Percentiles rank a stretch among this genome's conserved stretches.
phyloP scores from a whole-genome alignment of 805 yeast species.

The Helenozyma rhizophorensis region DNA sequence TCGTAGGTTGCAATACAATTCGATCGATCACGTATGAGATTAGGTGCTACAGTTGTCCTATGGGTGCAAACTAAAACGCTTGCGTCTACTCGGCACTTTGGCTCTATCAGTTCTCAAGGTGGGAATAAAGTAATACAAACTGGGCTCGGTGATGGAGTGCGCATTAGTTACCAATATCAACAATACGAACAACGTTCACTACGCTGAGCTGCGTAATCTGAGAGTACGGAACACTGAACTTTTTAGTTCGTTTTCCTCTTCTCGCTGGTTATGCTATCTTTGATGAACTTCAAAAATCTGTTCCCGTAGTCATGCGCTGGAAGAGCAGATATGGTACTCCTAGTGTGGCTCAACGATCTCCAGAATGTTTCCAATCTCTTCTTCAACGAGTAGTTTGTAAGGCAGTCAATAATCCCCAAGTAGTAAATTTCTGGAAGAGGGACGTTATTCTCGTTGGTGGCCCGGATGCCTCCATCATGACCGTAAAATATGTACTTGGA shows the following conservation, averaged over 20 bases:
- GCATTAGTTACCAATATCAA: too few species aligned
- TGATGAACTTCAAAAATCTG: slow-evolving; percentile 72
- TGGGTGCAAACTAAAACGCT: too few species aligned
- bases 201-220: too few species aligned
- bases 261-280: slow-evolving; percentile 20
- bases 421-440: slow-evolving; percentile 73
- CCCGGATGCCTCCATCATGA: slow-evolving; percentile 80
- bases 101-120: too few species aligned
- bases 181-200: too few species aligned
- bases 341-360: slow-evolving; percentile 66
- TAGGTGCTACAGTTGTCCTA: too few species aligned
- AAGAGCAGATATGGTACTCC: slow-evolving; percentile 75
- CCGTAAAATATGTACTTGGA: slow-evolving; percentile 60
- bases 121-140: too few species aligned
- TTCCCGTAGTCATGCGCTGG: slow-evolving; percentile 91
- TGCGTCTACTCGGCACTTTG: too few species aligned
- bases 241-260: slow-evolving; percentile 7
- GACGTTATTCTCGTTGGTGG: slow-evolving; percentile 59
- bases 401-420: slow-evolving; percentile 89
- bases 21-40: too few species aligned
- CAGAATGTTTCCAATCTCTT: slow-evolving; percentile 84
- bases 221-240: not conserved
- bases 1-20: too few species aligned
- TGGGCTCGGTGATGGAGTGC: too few species aligned
- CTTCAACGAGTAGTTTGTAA: slow-evolving; percentile 71